These are phyloP conservation scores for Diaporthe citriasiana DNA, from an alignment of 2,329 filamentous ascomycete genomes.

Conservation along the genomic window DNA sequence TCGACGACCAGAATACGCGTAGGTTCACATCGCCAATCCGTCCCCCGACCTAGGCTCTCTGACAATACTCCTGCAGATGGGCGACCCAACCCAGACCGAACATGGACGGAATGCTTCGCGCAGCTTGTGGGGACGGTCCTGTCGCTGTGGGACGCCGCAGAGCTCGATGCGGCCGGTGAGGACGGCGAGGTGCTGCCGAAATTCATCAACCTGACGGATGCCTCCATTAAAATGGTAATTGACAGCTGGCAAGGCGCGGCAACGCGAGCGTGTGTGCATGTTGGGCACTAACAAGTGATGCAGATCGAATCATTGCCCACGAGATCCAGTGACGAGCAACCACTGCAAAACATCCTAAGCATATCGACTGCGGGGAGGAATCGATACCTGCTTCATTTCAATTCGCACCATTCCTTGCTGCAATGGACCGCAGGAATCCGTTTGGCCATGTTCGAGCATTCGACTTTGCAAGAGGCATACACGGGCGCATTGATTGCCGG, in stretches of 20 bases:
- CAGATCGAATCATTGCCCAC: conserved; percentile 93
- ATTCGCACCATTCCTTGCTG: conserved; percentile 90
- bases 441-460: conserved; percentile 93
- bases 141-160: conserved; percentile 94
- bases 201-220: conserved; percentile 97
- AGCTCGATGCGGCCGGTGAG: conserved; percentile 88
- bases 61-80: conserved; percentile 73
- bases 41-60: conserved; percentile 44
- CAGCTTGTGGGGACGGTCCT: conserved; percentile 96
- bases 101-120: conserved; percentile 97
- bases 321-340: conserved; percentile 80
- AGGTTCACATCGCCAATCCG: conserved; percentile 56
- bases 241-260: background rate
- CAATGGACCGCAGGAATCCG: conserved; percentile 98
- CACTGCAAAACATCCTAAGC: conserved; percentile 93
- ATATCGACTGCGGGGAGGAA: conserved; percentile 97
- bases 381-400: conserved; percentile 95
- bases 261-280: background rate
- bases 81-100: conserved; percentile 85
- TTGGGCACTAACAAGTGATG: conserved; percentile 42
- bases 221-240: conserved; percentile 95
- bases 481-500: conserved; percentile 95
- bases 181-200: conserved; percentile 69
- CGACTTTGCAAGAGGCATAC: conserved; percentile 94
- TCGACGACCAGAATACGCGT: conserved; percentile 95